phyloP scores from a whole-genome alignment of 176 grass and related monocot genomes.

The Avena atlantica region DNA sequence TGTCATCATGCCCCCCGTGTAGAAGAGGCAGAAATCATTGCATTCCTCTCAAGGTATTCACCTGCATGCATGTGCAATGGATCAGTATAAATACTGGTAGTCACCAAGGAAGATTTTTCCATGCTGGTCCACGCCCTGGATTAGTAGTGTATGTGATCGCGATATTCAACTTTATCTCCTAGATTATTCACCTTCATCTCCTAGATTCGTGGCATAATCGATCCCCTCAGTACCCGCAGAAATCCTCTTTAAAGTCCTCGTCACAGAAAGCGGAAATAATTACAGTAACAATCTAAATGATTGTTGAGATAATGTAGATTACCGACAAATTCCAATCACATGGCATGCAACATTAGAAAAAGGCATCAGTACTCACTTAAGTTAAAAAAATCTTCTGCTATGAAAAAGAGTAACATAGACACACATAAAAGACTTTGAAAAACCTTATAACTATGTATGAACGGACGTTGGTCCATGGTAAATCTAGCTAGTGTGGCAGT shows the following conservation, averaged over 20 bases:
- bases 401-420: neutral
- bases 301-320: too few relatives aligned
- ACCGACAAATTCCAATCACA: too few relatives aligned
- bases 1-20: too few relatives aligned
- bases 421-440: neutral
- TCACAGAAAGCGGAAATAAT: neutral
- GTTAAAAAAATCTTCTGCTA: neutral
- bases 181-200: neutral
- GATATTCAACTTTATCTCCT: neutral
- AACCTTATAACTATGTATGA: neutral
- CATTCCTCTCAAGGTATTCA: too few relatives aligned
- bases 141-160: neutral
- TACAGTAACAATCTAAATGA: neutral
- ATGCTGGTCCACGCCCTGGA: too few relatives aligned
- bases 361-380: neutral
- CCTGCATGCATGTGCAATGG: too few relatives aligned
- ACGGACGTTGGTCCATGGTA: neutral
- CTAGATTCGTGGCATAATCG: neutral
- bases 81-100: too few relatives aligned
- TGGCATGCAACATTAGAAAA: too few relatives aligned
- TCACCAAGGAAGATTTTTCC: too few relatives aligned
- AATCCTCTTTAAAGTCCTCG: neutral
- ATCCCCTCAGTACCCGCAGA: neutral
- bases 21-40: too few relatives aligned
- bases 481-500: neutral